Evolutionary conservation across 257 asterid genomes (phyloP), one percentile per base, ranked within the genome.

Genomic region (Nicotiana tomentosiformis): DNA sequence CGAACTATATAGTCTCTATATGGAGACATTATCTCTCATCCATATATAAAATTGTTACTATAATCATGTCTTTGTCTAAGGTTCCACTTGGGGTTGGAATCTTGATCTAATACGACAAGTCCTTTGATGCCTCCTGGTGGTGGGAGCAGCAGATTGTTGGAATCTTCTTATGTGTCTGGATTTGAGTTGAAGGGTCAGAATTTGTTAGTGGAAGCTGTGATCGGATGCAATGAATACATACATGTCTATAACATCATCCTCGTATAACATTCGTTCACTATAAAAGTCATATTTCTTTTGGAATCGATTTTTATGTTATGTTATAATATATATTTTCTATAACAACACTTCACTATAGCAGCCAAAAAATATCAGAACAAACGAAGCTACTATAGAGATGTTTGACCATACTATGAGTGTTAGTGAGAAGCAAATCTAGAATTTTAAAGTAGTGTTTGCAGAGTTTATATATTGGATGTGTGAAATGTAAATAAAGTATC

Each of bases 41-140:
- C 46, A 51, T 49, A 43, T 43, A 43, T 2, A 4, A 33, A 51
- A 49, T 5, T 20, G n/a, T 55, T 62, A 14, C 1, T 17, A 66
- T 60, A 72, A 65, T 77, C 26, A 68, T 69, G 83, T 85, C 53
- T 66, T 18, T 33, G 82, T 35, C 23, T 79, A 14, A 32, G 58
- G 53, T 15, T 79, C 84, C 46, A 84, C 82, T 35, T 39, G 74
- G 26, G 7, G 68, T 12, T 82, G 66, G 85, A 77, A 81, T 82
- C 84, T 83, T 83, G 82, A 72, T 62, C 37, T 83, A 49, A 51
- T 61, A 51, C 29, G 80, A 76, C 80, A 51, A 76, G 80, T 51
- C 64, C 64, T 74, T 51, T 74, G 80, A 51, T 74, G 43, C 20
- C 23, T 76, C 64, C 43, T 26, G 26, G 64, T 20, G 78, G 60